Conservation (phyloP, 129 eudicot species). For the Ambrosia trifida region DNA sequence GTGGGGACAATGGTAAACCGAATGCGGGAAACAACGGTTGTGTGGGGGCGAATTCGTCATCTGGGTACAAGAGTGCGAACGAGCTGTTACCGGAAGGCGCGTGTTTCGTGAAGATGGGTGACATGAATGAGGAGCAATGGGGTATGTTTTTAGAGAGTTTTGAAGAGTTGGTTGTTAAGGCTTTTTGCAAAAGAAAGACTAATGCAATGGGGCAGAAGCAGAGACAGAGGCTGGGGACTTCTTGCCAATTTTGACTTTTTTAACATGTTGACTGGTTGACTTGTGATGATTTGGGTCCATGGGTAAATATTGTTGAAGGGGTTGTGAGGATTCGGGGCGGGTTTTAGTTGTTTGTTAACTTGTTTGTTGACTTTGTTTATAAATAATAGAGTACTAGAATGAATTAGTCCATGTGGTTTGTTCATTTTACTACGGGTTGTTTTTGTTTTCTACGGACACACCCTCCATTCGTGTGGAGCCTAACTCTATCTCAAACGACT, state of each 20-base stretch:
- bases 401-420: neutral
- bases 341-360: neutral
- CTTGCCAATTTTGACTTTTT: slow-evolving; percentile 93
- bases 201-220: slow-evolving; percentile 65
- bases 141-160: slow-evolving; percentile 66
- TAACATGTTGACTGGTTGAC: slow-evolving; percentile 13
- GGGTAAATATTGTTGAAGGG: neutral
- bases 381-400: neutral
- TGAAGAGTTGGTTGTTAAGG: slow-evolving; percentile 55
- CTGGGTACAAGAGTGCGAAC: slow-evolving; percentile 89
- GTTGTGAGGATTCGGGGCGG: neutral
- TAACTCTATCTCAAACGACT: too few relatives aligned
- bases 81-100: slow-evolving; percentile 75
- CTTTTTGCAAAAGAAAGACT: slow-evolving; percentile 64
- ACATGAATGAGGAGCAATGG: slow-evolving; percentile 90
- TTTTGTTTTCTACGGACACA: too few relatives aligned
- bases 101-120: slow-evolving; percentile 75
- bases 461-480: too few relatives aligned
- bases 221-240: slow-evolving; percentile 93
- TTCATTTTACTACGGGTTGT: too few relatives aligned
- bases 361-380: neutral
- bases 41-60: slow-evolving; percentile 53
- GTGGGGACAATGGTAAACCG: slow-evolving; percentile 42
- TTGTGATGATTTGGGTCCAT: neutral
- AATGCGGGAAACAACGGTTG: slow-evolving; percentile 35